Conservation (phyloP, 164 flowering plant genomes). For the Platanus orientalis region DNA sequence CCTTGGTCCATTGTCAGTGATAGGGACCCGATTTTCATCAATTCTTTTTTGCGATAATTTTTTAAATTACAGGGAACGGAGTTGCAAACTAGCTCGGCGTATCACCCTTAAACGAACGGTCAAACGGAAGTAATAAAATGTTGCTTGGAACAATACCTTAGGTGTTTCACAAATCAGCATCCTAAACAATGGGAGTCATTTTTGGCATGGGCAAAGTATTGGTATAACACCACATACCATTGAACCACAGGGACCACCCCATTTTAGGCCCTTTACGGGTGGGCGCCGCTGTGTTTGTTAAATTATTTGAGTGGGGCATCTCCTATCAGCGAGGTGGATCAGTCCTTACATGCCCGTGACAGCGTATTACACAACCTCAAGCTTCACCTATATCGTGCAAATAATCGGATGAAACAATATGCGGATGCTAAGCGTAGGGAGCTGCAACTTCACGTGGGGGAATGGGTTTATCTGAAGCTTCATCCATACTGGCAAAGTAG, state of each 20-base stretch:
- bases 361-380: not conserved
- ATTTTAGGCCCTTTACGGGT: conserved; percentile 11
- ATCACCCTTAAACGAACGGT: conserved; percentile 17
- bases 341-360: not conserved
- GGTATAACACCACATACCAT: conserved; percentile 10
- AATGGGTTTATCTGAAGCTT: conserved; percentile 12
- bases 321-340: not conserved
- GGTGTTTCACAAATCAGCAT: not conserved
- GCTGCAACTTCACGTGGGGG: conserved; percentile 5
- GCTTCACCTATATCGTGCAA: not conserved
- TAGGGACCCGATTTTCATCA: not conserved
- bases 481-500: conserved; percentile 11
- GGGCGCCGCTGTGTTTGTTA: not conserved
- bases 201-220: conserved; percentile 1
- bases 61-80: not conserved
- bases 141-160: conserved; percentile 4
- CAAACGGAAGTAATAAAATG: conserved; percentile 13
- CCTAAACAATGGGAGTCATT: conserved; percentile 2
- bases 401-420: not conserved
- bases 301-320: not conserved
- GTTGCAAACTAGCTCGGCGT: not conserved
- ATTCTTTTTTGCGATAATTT: not conserved
- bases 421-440: not conserved
- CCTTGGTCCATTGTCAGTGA: not conserved
- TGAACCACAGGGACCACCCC: not conserved